Evolutionary conservation across 1,139 yeast species (phyloP), one percentile per base, ranked within the genome.

Genomic region (Saccharomyces hybrid): DNA sequence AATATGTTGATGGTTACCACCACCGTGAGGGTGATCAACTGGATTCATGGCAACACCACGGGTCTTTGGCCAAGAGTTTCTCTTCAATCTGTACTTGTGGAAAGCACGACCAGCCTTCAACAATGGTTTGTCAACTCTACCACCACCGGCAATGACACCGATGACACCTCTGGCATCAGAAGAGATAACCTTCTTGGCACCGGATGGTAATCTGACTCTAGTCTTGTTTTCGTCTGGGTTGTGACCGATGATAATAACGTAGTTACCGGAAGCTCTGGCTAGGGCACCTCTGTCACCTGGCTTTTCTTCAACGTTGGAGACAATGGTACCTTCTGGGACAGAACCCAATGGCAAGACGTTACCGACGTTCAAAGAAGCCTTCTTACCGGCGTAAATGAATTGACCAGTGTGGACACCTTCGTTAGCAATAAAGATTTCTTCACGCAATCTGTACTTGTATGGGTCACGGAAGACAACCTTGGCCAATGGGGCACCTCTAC

Each of bases 1-100:
- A 85, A 93, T 93, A 80, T 93, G 99, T 85, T 93, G 99, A 82
- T 93, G 99, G 97, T 93, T 93, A 93, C 99, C 99, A 91, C 99
- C 99, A 88, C 99, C 99, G 80, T 91, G 98, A 78, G 98, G 98
- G 84, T 91, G 98, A 79, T 91, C 98, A 77, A 91, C 98, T 80
- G 98, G 98, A 83, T 90, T 85, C 97, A 90, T 90, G 78, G 97
- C 97, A 78, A 90, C 97, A 90, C 97, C 98, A 83, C 97, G 89
- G 76, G 97, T 91, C 88, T 88, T 89, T 81, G 97, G 97, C 97
- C 97, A 90, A 69, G 96, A 88, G 96, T 91, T 88, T 83, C 97
- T 86, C 95, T 91, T 90, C 74, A 89, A 96, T 82, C 81, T 89
- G 93, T 85, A 89, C 84, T 93, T 93, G 90, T 90, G 97, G 96